These are phyloP conservation scores for Penicillium bovifimosum DNA, from an alignment of 495 filamentous ascomycete genomes.

Conservation along the genomic window DNA sequence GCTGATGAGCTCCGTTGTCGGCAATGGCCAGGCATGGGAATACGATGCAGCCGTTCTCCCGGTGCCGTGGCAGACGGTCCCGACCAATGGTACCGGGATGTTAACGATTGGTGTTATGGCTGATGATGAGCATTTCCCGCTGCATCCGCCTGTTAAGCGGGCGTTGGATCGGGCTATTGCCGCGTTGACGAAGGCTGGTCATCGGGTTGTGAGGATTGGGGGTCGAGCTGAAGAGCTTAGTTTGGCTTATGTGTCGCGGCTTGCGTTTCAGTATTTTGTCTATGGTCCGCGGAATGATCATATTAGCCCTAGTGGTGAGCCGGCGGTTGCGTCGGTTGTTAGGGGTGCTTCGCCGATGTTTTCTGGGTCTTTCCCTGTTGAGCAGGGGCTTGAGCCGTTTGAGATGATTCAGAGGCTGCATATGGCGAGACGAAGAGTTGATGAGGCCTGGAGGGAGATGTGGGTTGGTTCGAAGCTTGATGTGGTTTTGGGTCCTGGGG, in stretches of 20 bases:
- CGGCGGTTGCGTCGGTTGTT: slow-evolving; percentile 14
- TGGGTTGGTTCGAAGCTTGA: slow-evolving; percentile 36
- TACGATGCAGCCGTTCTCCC: slow-evolving; percentile 15
- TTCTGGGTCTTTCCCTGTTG: slow-evolving; percentile 21
- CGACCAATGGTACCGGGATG: background rate
- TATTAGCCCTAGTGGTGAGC: slow-evolving; percentile 28
- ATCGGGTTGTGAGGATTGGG: slow-evolving; percentile 39
- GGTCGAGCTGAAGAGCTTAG: slow-evolving; percentile 7
- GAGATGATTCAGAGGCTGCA: slow-evolving; percentile 19
- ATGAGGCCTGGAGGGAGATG: slow-evolving; percentile 19
- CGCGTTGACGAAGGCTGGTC: slow-evolving; percentile 33
- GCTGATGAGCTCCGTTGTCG: slow-evolving; percentile 51
- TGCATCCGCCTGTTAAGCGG: slow-evolving; percentile 49
- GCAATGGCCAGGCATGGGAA: slow-evolving; percentile 43
- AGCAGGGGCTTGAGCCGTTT: slow-evolving; percentile 19
- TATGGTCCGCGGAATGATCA: slow-evolving; percentile 24
- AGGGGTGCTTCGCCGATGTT: slow-evolving; percentile 17
- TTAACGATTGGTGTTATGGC: slow-evolving; percentile 48
- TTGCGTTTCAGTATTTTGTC: slow-evolving; percentile 28
- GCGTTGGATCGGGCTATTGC: slow-evolving; percentile 39
- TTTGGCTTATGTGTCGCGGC: slow-evolving; percentile 14
- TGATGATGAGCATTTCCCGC: slow-evolving; percentile 45
- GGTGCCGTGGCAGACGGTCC: slow-evolving; percentile 21
- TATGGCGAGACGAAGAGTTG: slow-evolving; percentile 7
- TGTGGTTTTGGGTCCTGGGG: slow-evolving; percentile 40